Conservation (phyloP, 768 basidiomycete genomes). For the Mycena vulgaris region DNA sequence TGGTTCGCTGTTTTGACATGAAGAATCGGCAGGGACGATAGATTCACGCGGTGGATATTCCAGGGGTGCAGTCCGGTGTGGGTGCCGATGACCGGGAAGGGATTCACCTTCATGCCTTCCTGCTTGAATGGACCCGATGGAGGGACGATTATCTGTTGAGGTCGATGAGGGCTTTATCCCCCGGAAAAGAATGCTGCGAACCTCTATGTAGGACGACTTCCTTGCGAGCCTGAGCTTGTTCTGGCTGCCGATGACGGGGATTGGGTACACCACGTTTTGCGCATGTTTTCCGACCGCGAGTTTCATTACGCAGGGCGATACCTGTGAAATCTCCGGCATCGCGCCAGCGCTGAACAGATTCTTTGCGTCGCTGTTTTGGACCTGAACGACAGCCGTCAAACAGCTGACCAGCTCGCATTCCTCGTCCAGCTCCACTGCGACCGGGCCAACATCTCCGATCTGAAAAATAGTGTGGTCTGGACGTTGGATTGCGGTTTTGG, state of each 20-base stretch:
- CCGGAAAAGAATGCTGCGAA: constrained; percentile 46
- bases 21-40: constrained; percentile 48
- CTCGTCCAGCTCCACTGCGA: constrained; percentile 43
- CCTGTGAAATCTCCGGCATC: constrained; percentile 33
- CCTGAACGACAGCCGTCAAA: constrained; percentile 34
- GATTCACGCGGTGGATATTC: constrained; percentile 53
- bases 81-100: constrained; percentile 44
- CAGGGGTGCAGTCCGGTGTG: constrained; percentile 38
- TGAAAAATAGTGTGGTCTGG: neutral
- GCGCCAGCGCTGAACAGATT: constrained; percentile 37
- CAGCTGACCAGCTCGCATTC: constrained; percentile 43
- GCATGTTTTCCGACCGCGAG: constrained; percentile 41
- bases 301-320: constrained; percentile 19
- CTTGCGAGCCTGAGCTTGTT: constrained; percentile 18
- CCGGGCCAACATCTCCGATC: constrained; percentile 40
- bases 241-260: constrained; percentile 24
- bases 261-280: constrained; percentile 1
- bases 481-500: neutral
- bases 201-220: constrained; percentile 44
- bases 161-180: constrained; percentile 23
- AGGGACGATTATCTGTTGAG: constrained; percentile 34
- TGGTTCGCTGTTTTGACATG: constrained; percentile 26
- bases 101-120: constrained; percentile 39
- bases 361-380: constrained; percentile 36
- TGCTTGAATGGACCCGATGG: constrained; percentile 40